Percentiles rank a stretch among this genome's conserved stretches.
Evolutionary conservation across 164 flowering plant genomes (phyloP).

Genomic region (Vitis riparia): DNA sequence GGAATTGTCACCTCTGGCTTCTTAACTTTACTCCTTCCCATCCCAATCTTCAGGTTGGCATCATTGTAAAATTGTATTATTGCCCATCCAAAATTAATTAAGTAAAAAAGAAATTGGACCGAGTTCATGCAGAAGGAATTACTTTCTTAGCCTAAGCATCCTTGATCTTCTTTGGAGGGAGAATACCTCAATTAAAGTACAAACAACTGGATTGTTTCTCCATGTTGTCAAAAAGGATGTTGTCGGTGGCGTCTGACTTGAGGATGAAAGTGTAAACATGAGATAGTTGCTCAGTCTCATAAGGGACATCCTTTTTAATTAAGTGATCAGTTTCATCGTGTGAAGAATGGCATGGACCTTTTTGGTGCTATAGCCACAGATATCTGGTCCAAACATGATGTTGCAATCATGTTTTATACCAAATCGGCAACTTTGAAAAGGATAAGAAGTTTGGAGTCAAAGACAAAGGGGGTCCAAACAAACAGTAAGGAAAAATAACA

Average conservation of each 20-base stretch:
- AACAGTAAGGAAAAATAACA: not conserved
- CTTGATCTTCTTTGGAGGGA: too few species aligned
- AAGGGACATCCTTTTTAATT: conserved; percentile 94
- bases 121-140: too few species aligned
- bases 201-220: conserved; percentile 88
- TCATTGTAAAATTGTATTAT: not conserved
- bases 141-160: too few species aligned
- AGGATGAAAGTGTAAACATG: conserved; percentile 79
- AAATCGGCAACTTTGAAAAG: conserved; percentile 6
- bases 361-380: conserved; percentile 89
- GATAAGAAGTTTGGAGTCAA: not conserved
- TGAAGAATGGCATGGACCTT: conserved; percentile 85
- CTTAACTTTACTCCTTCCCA: conserved; percentile 81
- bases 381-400: conserved; percentile 98
- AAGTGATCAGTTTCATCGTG: conserved; percentile 62
- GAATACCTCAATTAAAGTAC: conserved; percentile 75
- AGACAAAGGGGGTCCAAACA: not conserved
- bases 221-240: conserved; percentile 79
- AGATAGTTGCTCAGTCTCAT: conserved; percentile 90
- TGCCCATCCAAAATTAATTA: not conserved
- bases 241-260: conserved; percentile 90
- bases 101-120: conserved; percentile 1
- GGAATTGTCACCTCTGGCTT: conserved; percentile 67
- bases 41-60: conserved; percentile 97
- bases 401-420: conserved; percentile 39